Conservation (phyloP, 2,329 filamentous ascomycete species). For the Aspergillus sp. region DNA sequence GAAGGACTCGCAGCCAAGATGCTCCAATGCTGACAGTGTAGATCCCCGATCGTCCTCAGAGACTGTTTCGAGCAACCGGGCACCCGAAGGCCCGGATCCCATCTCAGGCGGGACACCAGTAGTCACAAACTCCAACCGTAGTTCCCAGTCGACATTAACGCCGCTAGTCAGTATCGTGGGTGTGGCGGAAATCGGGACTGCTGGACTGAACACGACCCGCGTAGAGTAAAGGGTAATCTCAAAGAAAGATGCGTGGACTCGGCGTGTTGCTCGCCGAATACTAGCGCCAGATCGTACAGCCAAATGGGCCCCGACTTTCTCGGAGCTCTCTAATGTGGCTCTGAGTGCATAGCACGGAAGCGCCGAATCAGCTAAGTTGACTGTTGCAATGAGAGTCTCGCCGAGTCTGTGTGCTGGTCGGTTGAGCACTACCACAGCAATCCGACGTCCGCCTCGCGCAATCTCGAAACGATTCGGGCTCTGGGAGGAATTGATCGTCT, state of each 20-base stretch:
- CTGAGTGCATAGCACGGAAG: slow-evolving; percentile 85
- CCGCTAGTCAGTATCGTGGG: slow-evolving; percentile 92
- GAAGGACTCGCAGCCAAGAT: slow-evolving; percentile 81
- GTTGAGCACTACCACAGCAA: slow-evolving; percentile 85
- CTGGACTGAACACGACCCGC: slow-evolving; percentile 75
- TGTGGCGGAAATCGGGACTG: slow-evolving; percentile 79
- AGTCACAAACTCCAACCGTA: slow-evolving; percentile 90
- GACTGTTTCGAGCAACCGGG: slow-evolving; percentile 72
- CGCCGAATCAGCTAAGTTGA: slow-evolving; percentile 78
- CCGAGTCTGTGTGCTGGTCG: slow-evolving; percentile 86
- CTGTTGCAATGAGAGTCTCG: slow-evolving; percentile 77
- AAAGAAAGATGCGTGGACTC: slow-evolving; percentile 72
- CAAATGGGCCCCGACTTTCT: slow-evolving; percentile 76
- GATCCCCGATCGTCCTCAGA: slow-evolving; percentile 76
- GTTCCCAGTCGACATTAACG: slow-evolving; percentile 81
- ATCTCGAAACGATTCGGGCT: slow-evolving; percentile 96
- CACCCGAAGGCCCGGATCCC: slow-evolving; percentile 37
- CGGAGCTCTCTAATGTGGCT: slow-evolving; percentile 79
- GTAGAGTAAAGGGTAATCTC: slow-evolving; percentile 82
- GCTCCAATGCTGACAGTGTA: slow-evolving; percentile 75
- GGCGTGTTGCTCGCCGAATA: slow-evolving; percentile 81
- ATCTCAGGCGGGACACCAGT: slow-evolving; percentile 52
- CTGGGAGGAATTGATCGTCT: slow-evolving; percentile 66
- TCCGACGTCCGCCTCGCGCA: slow-evolving; percentile 83
- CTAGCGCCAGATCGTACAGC: slow-evolving; percentile 83